Evolutionary conservation across 2,329 filamentous ascomycete genomes (phyloP), one percentile per base, ranked within the genome.

Genomic region (Endothia cerciana): DNA sequence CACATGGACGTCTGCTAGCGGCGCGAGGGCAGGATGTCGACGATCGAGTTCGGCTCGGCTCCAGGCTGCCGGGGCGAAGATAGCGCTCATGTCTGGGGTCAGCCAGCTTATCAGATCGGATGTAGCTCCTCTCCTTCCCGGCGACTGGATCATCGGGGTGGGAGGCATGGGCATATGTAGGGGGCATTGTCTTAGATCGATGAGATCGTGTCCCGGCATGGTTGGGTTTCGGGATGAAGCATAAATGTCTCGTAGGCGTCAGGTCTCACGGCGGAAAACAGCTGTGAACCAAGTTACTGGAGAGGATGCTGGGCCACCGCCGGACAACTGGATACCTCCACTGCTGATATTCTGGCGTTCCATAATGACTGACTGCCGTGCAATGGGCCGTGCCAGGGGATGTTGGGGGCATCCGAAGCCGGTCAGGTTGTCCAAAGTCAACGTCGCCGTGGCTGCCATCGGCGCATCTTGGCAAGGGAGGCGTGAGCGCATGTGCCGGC

Each of bases 381-480:
- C 53, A 56, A 25, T 17, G 11, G 7, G 30, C n/a, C 7, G 53
- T 36, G 17, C 2, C 11, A 36, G 30, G 10, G 22, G 30, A 56
- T 17, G 30, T 36, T 38, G 30, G 22, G n/a, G 53, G 10, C 30
- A 56, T 56, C 53, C 53, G 30, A 56, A 36, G 53, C 53, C 53
- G 30, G 53, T 19, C 53, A 56, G 53, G 53, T n/a, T 15, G 53
- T n/a, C 53, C 30, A 56, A 22, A 56, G 28, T 25, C 53, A 36
- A 19, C 22, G 15, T n/a, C 30, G 53, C 17, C 30, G 17, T 36
- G 33, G 53, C 8, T 36, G 49, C 30, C 5, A 41, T 40, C 82
- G 84, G 47, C 47, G 47, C n/a, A 49, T 25, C 45, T 49, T 13
- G 45, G 45, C 45, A 11, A 25, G n/a, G 25, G 47, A 5, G 22